Conservation (phyloP, 169 alveolate genomes). For the Plasmodium coatneyi region DNA sequence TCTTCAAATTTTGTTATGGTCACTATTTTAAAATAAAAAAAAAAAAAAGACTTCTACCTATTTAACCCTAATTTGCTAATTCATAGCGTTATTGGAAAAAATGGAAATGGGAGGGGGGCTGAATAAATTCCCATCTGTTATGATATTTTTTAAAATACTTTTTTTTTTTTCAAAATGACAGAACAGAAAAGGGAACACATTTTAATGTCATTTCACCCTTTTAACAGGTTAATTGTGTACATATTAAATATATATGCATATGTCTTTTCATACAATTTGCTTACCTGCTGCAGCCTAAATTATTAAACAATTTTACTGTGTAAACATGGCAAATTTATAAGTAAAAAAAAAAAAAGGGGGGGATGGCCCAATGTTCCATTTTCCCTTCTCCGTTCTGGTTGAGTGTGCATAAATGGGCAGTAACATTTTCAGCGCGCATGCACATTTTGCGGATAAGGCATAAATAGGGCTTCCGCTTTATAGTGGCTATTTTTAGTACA, state of each 20-base stretch:
- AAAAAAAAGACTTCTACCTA: not conserved
- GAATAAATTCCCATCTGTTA: not conserved
- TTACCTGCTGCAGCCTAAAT: no score
- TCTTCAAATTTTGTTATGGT: not conserved
- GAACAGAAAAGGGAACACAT: no score
- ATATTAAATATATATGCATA: no score
- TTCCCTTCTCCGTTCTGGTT: slow-evolving; percentile 2
- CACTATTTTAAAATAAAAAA: not conserved
- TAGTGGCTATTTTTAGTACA: slow-evolving; percentile 14
- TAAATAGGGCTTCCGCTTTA: not conserved
- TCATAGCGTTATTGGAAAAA: not conserved
- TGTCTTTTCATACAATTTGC: no score
- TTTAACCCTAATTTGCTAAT: not conserved
- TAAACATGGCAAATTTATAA: no score
- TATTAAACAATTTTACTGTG: no score
- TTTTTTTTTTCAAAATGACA: no score
- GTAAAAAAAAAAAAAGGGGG: no score
- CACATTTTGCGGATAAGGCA: not conserved
- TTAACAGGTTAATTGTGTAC: no score
- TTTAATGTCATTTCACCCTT: no score
- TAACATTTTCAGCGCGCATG: not conserved
- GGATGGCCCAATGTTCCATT: not conserved
- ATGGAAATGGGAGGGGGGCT: not conserved
- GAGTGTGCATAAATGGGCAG: slow-evolving; percentile 67
- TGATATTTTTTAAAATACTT: not conserved